Evolutionary conservation across 768 basidiomycete genomes (phyloP), one percentile per base, ranked within the genome.

Genomic region (Dioszegia hungarica): DNA sequence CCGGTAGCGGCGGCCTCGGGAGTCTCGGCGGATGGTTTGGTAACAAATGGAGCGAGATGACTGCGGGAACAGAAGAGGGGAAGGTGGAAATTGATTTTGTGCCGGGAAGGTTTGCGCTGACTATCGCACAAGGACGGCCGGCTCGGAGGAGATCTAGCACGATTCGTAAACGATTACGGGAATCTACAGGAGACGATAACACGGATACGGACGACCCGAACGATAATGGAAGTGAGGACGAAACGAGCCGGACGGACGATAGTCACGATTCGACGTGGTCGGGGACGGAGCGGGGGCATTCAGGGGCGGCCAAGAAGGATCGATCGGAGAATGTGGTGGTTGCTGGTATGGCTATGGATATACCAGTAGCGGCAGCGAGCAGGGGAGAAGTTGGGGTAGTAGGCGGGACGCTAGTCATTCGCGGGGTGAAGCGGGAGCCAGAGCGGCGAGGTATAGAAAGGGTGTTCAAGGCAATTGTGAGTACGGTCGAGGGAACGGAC

Each of bases 381-480:
- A 41, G 56, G 37, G 60, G 59, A 1, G 34, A 53, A 20, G 47
- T 62, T 4, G 51, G 51, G 9, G 5, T 69, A 11, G 67, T 69
- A 20, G 70, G 70, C 17, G 70, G 70, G 12, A 72, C 70, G 1
- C 45, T 69, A 15, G 46, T 69, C 9, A 33, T 69, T 5, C 40
- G 56, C 25, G 70, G 70, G 8, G 19, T 67, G 31, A 37, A 24
- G 20, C 41, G 33, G 14, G 48, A 54, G 6, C 58, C 57, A 12
- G 66, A 69, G 27, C 15, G 54, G n/a, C n/a, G 37, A 34, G 65
- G 65, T 17, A 6, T 72, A 20, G 59, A 63, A 28, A 53, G 37
- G 37, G 48, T 69, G 10, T 40, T 69, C 10, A 53, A 55, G 29
- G 39, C 52, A 15, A 31, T 72, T 36, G 70, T 72, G 39, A 58